Evolutionary conservation across 306 rosid species (phyloP), one percentile per base, ranked within the genome.

Genomic region (Sindora glabra): DNA sequence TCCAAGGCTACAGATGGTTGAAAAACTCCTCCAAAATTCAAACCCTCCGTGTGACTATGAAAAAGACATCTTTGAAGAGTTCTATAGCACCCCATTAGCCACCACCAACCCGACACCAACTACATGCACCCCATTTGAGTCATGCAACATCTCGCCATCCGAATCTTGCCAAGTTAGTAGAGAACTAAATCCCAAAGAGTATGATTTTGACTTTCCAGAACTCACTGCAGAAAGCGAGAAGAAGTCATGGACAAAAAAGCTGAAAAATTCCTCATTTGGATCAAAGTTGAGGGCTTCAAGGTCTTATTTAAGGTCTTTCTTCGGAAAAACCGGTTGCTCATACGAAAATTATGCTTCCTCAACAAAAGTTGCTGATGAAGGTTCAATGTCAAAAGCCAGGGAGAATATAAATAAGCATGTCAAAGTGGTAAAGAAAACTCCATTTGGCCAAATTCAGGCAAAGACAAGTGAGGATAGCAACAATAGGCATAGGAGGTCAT

Each of bases 1-100:
- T 2, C 99, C 97, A 10, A 70, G 95, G 33, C 56, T 94, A 30
- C 87, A 89, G 67, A 89, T 89, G 99, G 94, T 94, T 0, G 90
- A 94, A 58, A 82, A 86, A 48, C 79, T 94, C 30, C 86, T 89
- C 6, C 76, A 86, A 33, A 84, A 73, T 65, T 77, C 95, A 25
- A 53, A 15, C 41, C 52, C 74, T 69, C 74, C 72, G 22, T 62
- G 50, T 65, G 77, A 76, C 8, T 60, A 16, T 15, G 74, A 73
- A 50, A 77, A 71, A 29, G 77, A 77, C 18, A 48, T 12, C 25
- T 81, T 81, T 65, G 87, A 80, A 52, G 98, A 88, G 59, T 72
- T 80, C 64, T 92, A 62, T 14, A 72, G 90, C 70, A 88, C 98
- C 12, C 98, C 98, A 18, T 74, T 86, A 38, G 68, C 79, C 75